phyloP scores from a whole-genome alignment of 2,329 filamentous ascomycete species.

The Raffaelea arxii region DNA sequence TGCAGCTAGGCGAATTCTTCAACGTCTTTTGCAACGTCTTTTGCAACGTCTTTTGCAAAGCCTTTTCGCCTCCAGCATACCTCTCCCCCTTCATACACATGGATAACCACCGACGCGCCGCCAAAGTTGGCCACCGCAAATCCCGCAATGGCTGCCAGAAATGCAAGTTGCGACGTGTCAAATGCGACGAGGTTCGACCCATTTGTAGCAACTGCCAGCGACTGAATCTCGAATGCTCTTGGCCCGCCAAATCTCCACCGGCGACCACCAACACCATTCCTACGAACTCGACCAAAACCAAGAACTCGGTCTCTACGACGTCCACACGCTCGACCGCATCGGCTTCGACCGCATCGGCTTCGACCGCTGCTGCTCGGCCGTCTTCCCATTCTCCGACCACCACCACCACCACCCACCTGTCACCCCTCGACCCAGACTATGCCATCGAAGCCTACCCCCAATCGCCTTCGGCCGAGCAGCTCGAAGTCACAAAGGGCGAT shows the following conservation, averaged over 20 bases:
- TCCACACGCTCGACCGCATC: neutral
- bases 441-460: neutral
- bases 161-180: slow-evolving; percentile 20
- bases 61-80: too few species aligned
- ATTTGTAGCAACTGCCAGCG: slow-evolving; percentile 17
- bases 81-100: too few species aligned
- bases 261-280: neutral
- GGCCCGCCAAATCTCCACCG: slow-evolving; percentile 7
- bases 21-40: too few species aligned
- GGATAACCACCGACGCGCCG: slow-evolving; percentile 1
- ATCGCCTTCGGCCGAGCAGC: neutral
- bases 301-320: neutral
- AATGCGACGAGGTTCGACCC: slow-evolving; percentile 18
- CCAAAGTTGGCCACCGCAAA: slow-evolving; percentile 21
- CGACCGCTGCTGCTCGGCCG: neutral
- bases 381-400: neutral
- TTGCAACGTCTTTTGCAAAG: too few species aligned
- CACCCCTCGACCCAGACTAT: too few species aligned
- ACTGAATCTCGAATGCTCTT: slow-evolving; percentile 14
- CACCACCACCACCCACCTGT: neutral
- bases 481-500: too few species aligned
- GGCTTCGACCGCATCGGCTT: neutral
- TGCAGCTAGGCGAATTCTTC: too few species aligned
- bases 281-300: neutral
- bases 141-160: slow-evolving; percentile 21